A percentile compares a stretch with the other conserved stretches of the same genome.
Conservation (phyloP, 129 eudicot genomes). For the Lactuca saligna region DNA sequence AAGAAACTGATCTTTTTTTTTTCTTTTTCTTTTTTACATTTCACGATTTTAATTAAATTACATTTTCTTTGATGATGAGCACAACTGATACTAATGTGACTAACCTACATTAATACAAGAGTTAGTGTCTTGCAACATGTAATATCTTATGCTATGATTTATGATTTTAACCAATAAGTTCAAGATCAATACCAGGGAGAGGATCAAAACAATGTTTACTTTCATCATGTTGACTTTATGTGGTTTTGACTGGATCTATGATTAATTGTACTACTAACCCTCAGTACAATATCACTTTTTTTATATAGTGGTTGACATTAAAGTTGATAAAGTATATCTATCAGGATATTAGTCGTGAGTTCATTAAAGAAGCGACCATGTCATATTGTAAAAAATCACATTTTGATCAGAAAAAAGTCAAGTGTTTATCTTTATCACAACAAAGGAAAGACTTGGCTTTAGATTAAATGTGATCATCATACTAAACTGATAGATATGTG, state of each 20-base stretch:
- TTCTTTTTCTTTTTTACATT: too few relatives aligned
- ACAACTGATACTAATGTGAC: too few relatives aligned
- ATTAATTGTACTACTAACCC: neutral
- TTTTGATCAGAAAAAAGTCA: neutral
- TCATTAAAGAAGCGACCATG: neutral
- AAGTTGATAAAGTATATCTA: neutral
- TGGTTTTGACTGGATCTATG: neutral
- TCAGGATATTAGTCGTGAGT: neutral
- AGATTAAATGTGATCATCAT: neutral
- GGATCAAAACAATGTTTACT: neutral
- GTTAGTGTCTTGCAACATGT: too few relatives aligned
- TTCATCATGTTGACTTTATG: conserved; percentile 2
- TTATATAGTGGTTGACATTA: neutral
- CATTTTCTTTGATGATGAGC: too few relatives aligned
- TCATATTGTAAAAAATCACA: neutral
- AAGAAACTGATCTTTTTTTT: too few relatives aligned
- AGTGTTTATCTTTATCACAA: neutral
- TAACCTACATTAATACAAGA: too few relatives aligned
- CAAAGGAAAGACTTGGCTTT: too few relatives aligned
- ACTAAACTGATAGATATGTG: neutral
- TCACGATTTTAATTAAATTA: too few relatives aligned
- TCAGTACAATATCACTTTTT: neutral
- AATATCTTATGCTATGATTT: too few relatives aligned
- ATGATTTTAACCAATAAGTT: too few relatives aligned
- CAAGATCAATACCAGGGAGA: too few relatives aligned